phyloP scores from a whole-genome alignment of 2,329 filamentous ascomycete species.

The Ophiostoma angusticollis region DNA sequence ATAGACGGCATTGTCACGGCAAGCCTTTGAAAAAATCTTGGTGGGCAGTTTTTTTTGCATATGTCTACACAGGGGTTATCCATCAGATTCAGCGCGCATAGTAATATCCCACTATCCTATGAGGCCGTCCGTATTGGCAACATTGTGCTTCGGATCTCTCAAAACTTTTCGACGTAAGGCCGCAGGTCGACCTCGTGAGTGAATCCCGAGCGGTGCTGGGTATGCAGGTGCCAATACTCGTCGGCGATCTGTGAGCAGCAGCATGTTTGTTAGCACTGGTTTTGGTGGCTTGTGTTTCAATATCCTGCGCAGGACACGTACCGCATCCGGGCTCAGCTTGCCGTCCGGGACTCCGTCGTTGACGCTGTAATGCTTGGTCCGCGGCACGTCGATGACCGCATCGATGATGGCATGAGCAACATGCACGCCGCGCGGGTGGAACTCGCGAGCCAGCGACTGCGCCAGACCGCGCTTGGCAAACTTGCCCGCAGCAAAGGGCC shows the following conservation, averaged over 20 bases:
- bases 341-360: slow-evolving; percentile 37
- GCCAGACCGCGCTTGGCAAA: slow-evolving; percentile 63
- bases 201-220: slow-evolving; percentile 65
- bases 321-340: slow-evolving; percentile 63
- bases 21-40: too few species aligned
- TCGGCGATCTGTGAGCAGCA: slow-evolving; percentile 65
- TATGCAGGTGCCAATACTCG: slow-evolving; percentile 72
- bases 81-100: too few species aligned
- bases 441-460: slow-evolving; percentile 69
- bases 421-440: slow-evolving; percentile 72
- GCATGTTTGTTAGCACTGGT: background rate
- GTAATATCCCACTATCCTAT: too few species aligned
- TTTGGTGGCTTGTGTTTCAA: background rate
- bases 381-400: slow-evolving; percentile 70
- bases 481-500: slow-evolving; percentile 65
- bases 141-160: slow-evolving; percentile 18
- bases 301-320: slow-evolving; percentile 31
- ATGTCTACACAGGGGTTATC: too few species aligned
- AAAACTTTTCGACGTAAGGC: slow-evolving; percentile 77
- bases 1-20: too few species aligned
- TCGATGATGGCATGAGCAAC: slow-evolving; percentile 75
- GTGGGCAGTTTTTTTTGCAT: too few species aligned
- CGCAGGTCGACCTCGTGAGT: slow-evolving; percentile 72
- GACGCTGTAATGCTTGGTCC: slow-evolving; percentile 40
- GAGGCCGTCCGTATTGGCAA: too few species aligned